Evolutionary conservation across 768 basidiomycete species (phyloP).

Genomic region (Gautieria morchelliformis): DNA sequence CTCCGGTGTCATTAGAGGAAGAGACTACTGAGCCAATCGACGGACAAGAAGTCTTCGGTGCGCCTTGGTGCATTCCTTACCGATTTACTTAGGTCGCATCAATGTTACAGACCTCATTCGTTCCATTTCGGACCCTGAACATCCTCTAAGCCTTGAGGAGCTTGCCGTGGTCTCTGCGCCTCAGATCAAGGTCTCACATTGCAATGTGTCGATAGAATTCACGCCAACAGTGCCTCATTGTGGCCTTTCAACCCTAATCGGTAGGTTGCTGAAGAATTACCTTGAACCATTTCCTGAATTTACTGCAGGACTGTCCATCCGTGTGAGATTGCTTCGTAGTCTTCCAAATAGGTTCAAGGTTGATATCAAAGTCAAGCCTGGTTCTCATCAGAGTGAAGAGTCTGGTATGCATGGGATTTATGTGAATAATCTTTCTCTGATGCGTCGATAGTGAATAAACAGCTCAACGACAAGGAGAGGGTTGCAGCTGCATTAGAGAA

Average conservation of each 20-base stretch:
- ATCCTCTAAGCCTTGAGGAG: slow-evolving; percentile 85
- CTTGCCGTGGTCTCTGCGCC: slow-evolving; percentile 89
- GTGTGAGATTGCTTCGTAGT: slow-evolving; percentile 81
- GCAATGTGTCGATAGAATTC: slow-evolving; percentile 79
- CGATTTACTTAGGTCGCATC: background rate
- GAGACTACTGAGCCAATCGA: slow-evolving; percentile 62
- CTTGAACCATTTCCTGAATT: background rate
- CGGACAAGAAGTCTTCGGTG: slow-evolving; percentile 88
- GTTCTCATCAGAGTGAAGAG: slow-evolving; percentile 91
- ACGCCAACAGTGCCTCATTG: slow-evolving; percentile 98
- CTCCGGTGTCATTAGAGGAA: slow-evolving; percentile 32
- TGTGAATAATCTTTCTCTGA: background rate
- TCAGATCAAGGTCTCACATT: slow-evolving; percentile 54
- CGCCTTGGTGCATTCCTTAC: slow-evolving; percentile 9
- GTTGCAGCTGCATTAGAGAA: slow-evolving; percentile 97
- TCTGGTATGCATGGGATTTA: slow-evolving; percentile 45
- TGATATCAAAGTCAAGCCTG: slow-evolving; percentile 86
- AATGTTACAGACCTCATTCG: slow-evolving; percentile 67
- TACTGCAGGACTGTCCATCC: slow-evolving; percentile 80
- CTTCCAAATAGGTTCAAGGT: slow-evolving; percentile 91
- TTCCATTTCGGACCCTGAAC: slow-evolving; percentile 91
- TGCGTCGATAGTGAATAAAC: slow-evolving; percentile 74
- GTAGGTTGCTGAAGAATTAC: slow-evolving; percentile 30
- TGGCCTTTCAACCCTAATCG: slow-evolving; percentile 94
- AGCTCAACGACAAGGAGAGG: slow-evolving; percentile 97